Evolutionary conservation across 805 yeast species (phyloP), one percentile per base, ranked within the genome.

Genomic region (Maudiozyma turicensis): DNA sequence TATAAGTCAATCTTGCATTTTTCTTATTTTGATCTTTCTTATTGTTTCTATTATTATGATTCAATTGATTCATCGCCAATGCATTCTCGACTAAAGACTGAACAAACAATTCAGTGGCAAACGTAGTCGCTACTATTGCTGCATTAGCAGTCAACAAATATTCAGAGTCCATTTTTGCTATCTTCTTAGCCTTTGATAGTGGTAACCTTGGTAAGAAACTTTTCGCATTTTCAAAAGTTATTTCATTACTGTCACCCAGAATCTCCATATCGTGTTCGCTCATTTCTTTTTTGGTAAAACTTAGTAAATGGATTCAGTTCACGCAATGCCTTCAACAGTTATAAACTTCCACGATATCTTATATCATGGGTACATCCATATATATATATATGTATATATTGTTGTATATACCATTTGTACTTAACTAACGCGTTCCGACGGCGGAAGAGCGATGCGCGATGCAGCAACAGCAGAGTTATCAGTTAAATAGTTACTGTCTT

Each of bases 101-200:
- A 1, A 63, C 51, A 44, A 63, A 61, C 13, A 60, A 45, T 35
- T 63, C 66, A 1, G 65, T 61, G 6, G 66, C 61, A 46, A 61
- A 57, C 1, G 65, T 58, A 5, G 58, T 53, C 6, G 64, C 64
- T 13, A 61, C 53, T 15, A 54, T 55, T 7, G 66, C 67, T 14
- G 57, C 44, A 26, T 61, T 58, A 5, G 64, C 52, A 6, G 64
- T 59, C 9, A 58, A 39, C 11, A 54, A 48, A 44, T 57, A 56
- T 11, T 61, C 65, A 6, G 58, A 56, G 48, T 63, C 67, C 13
- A 52, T 50, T 40, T 54, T 57, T 14, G 65, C 65, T n/a, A 63
- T 58, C 41, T 51, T 55, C 47, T 63, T 61, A 11, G 60, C 58
- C 44, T 61, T 63, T 0, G 64, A 54, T 2, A 61, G 33, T 13